Base-by-base conservation (phyloP, 2,329 filamentous ascomycete genomes). In the Hysterium pulicare region DNA sequence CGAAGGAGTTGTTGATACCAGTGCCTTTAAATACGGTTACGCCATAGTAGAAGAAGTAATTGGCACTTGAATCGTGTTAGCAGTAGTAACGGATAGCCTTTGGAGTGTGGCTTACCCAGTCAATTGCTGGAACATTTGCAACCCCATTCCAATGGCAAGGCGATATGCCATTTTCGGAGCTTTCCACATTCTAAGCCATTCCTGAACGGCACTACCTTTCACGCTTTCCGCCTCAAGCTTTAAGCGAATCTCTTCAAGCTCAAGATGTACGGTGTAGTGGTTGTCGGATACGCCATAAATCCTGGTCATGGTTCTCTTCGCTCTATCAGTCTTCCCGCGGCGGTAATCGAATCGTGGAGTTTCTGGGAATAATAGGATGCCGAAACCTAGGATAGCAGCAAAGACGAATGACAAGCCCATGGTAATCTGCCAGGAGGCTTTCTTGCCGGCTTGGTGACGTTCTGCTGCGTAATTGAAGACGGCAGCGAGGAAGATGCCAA, bases 151-250 rank as follows among this genome's bases (percentile, higher is more conserved):
- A 22, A 64, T 55, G 13, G 15, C 24, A 16, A 33, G 17, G 15
- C 38, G 23, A 21, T 83, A 78, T 7, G 77, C 51, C 71, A 84
- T 87, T 51, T 79, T 81, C 57, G 80, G 81, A 52, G 73, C 69
- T 43, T 75, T 72, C 47, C 87, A 69, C 49, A 78, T 76, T 50
- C 83, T 79, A 43, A 84, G 32, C 26, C 26, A 31, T 23, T 58
- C 54, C 16, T 54, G 49, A 81, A 76, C 81, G 83, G 62, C 76
- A 79, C 54, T 72, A 67, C 42, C 76, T 71, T 0, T 69, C 62
- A 40, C 67, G 19, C 63, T 59, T 51, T 78, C 75, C 3, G 71
- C 66, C 22, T 76, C 70, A 40, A 75, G 62, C 48, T 77, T 76
- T 22, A 69, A 58, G 40, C 70, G 68, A 55, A 78, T 77, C 48